phyloP scores from a whole-genome alignment of 768 basidiomycete genomes.

The Mycena alexandri region DNA sequence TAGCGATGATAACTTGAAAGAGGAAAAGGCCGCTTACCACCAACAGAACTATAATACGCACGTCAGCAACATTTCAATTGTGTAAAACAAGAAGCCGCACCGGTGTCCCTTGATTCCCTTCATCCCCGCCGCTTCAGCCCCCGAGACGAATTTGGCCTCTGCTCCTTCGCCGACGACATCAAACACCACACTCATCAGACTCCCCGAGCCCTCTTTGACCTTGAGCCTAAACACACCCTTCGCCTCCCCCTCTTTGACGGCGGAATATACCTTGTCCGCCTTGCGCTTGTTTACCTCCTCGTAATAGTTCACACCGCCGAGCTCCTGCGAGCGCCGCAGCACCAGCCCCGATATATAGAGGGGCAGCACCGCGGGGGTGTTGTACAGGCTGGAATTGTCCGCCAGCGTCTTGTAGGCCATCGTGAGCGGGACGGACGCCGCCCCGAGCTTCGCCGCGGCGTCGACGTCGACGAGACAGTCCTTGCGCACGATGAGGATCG shows the following conservation, averaged over 20 bases:
- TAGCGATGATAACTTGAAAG: neutral
- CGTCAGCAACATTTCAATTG: slow-evolving; percentile 12
- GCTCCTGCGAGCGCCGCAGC: slow-evolving; percentile 72
- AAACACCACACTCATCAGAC: slow-evolving; percentile 91
- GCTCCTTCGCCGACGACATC: slow-evolving; percentile 76
- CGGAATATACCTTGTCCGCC: neutral
- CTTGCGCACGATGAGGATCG: slow-evolving; percentile 93
- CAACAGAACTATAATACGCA: slow-evolving; percentile 35
- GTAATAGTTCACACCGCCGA: slow-evolving; percentile 71
- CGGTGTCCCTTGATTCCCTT: slow-evolving; percentile 94
- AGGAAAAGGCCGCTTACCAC: slow-evolving; percentile 16
- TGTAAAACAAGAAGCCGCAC: slow-evolving; percentile 56
- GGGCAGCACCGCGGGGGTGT: slow-evolving; percentile 93
- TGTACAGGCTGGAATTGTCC: slow-evolving; percentile 83
- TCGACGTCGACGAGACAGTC: slow-evolving; percentile 94
- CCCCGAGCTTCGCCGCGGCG: slow-evolving; percentile 79
- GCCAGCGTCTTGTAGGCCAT: slow-evolving; percentile 88
- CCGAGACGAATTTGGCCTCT: slow-evolving; percentile 83
- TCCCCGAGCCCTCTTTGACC: too few species aligned
- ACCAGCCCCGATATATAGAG: slow-evolving; percentile 94
- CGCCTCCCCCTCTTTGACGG: too few species aligned
- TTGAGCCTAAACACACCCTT: slow-evolving; percentile 36
- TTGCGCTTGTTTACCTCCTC: neutral
- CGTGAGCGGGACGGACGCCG: slow-evolving; percentile 79
- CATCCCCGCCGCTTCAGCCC: slow-evolving; percentile 85